Base-by-base conservation (phyloP, 345 rosid genomes). In the Melastoma malabathricum region DNA sequence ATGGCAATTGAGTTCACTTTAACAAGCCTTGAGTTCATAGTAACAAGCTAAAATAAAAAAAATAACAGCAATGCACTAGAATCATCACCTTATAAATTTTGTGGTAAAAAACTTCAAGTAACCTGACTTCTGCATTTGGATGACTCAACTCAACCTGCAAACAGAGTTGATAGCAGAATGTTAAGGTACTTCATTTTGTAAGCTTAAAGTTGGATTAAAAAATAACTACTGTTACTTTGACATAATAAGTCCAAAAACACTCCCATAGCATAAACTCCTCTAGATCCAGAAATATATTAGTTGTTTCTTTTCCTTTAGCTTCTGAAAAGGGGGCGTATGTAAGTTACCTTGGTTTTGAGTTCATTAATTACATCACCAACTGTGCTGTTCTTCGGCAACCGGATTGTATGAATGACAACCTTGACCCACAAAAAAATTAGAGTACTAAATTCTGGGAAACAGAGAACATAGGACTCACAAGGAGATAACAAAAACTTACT, bases 51-150 rank as follows among this genome's bases (percentile, higher is more conserved):
- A 16, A 46, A 14, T 25, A 34, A 9, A 9, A 9, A 9, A 34
- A 9, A 34, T 34, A 6, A 8, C 41, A 5, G 38, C 38, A 31
- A 31, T 31, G 3, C 10, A 34, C 54, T 29, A 18, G 43, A 16
- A 22, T 17, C 44, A 34, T 13, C 58, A 83, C 92, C 86, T 83
- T 83, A 57, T 77, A 83, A 45, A 80, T 83, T 65, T 80, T 80
- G 73, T 80, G 82, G 59, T 83, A 73, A 62, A 83, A 83, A 60
- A 80, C 80, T 71, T 83, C 84, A 60, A 83, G 72, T 50, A 83
- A 64, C 54, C 92, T 68, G 59, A 83, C 82, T 59, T 83, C 86
- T 0, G 92, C 72, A 68, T 48, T 67, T 6, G 86, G 80, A 62
- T 75, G 70, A 56, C 86, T 77, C 68, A 83, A 57, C 62, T 80